Percentiles rank a stretch among this genome's conserved stretches.
Conservation (phyloP, 352 stramenopile genomes). For the Globisporangium uncinulatum region DNA sequence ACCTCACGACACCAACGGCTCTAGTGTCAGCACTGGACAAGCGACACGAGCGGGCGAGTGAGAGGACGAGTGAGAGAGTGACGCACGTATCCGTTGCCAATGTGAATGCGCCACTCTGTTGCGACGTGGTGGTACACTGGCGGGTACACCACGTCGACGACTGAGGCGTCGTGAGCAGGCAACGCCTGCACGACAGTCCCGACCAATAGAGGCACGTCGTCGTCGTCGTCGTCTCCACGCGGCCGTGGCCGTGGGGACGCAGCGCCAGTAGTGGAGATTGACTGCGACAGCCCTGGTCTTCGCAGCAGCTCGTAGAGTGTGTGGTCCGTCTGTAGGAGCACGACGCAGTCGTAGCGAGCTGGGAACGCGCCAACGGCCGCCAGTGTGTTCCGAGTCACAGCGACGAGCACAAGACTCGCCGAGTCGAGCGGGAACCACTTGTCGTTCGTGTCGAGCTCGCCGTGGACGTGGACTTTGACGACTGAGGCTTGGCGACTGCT, state of each 20-base stretch:
- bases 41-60: no score
- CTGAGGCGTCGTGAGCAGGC: slow-evolving; percentile 34
- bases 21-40: no score
- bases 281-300: slow-evolving; percentile 1
- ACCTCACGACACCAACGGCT: neutral
- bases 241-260: no score
- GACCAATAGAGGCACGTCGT: slow-evolving; percentile 14
- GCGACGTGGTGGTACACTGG: slow-evolving; percentile 13
- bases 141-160: slow-evolving; percentile 45
- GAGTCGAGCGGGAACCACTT: slow-evolving; percentile 29
- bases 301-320: slow-evolving; percentile 11
- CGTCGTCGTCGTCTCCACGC: no score
- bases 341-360: slow-evolving; percentile 23
- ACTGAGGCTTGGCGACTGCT: neutral
- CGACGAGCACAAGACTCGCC: slow-evolving; percentile 22
- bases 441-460: slow-evolving; percentile 34
- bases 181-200: slow-evolving; percentile 36
- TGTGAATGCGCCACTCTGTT: slow-evolving; percentile 23
- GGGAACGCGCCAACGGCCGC: slow-evolving; percentile 37
- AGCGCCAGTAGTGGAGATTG: no score
- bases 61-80: no score
- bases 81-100: slow-evolving; percentile 53
- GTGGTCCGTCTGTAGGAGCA: slow-evolving; percentile 32
- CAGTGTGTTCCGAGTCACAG: slow-evolving; percentile 17
- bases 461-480: slow-evolving; percentile 32